Evolutionary conservation across 257 asterid genomes (phyloP).

Genomic region (Solanum pimpinellifolium): DNA sequence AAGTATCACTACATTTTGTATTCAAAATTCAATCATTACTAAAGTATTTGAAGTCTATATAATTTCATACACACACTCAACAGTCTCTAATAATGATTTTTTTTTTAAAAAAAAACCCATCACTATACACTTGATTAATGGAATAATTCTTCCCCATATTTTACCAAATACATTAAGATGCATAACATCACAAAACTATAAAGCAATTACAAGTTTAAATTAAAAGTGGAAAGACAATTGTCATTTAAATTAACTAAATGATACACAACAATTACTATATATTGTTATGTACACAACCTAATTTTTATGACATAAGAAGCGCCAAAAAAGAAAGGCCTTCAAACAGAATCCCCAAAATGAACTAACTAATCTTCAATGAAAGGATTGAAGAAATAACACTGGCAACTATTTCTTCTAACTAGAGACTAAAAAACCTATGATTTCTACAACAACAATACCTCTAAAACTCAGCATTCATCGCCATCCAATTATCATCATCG

Average conservation of each 20-base stretch:
- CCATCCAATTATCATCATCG: not conserved
- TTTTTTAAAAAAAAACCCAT: not conserved
- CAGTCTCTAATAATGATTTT: too few species aligned
- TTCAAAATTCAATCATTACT: not conserved
- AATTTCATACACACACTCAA: not conserved
- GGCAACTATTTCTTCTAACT: constrained; percentile 5
- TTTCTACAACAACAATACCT: not conserved
- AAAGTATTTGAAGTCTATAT: too few species aligned
- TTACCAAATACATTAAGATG: not conserved
- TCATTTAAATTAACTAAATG: not conserved
- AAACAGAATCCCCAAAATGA: not conserved
- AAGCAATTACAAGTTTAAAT: not conserved
- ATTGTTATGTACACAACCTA: not conserved
- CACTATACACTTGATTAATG: not conserved
- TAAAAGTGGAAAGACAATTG: not conserved
- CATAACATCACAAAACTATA: not conserved
- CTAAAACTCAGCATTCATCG: not conserved
- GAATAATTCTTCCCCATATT: not conserved
- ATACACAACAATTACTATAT: not conserved
- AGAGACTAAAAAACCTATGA: not conserved
- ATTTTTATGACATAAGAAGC: not conserved
- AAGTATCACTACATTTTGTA: not conserved
- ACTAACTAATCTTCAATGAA: constrained; percentile 39
- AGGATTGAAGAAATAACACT: constrained; percentile 34
- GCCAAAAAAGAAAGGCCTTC: not conserved